A percentile compares a stretch with the other conserved stretches of the same genome.
Evolutionary conservation across 1,284 basidiomycete genomes (phyloP).

Genomic region (Cutaneotrichosporon sp.): DNA sequence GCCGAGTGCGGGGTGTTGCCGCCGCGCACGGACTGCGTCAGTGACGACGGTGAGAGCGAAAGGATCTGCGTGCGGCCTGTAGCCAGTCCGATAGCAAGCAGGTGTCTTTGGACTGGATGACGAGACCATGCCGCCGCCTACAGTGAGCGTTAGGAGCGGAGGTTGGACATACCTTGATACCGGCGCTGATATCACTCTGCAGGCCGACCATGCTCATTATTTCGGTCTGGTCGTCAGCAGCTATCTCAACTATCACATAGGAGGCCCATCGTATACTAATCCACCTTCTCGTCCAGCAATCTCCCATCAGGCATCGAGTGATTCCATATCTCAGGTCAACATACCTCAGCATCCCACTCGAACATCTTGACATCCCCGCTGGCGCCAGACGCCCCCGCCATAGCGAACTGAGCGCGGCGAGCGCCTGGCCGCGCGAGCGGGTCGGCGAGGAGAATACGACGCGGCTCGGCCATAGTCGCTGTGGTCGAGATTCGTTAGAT

Average conservation of each 20-base stretch:
- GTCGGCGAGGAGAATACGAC: conserved; percentile 38
- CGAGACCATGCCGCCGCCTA: conserved; percentile 44
- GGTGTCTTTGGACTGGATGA: conserved; percentile 29
- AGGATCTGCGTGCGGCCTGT: conserved; percentile 37
- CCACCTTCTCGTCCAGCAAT: too few relatives aligned
- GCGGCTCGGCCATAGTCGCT: conserved; percentile 20
- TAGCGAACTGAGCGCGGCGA: conserved; percentile 31
- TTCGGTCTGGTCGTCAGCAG: conserved; percentile 22
- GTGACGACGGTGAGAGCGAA: conserved; percentile 33
- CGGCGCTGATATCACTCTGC: conserved; percentile 41
- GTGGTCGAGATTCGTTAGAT: not conserved
- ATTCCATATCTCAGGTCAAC: conserved; percentile 3
- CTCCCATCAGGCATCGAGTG: too few relatives aligned
- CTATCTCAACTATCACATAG: too few relatives aligned
- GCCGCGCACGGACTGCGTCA: conserved; percentile 22
- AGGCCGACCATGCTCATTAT: conserved; percentile 40
- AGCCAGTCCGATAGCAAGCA: conserved; percentile 35
- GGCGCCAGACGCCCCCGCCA: conserved; percentile 34
- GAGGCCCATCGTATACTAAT: too few relatives aligned
- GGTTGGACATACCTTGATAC: conserved; percentile 8
- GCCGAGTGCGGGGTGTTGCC: conserved; percentile 19
- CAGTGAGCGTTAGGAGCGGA: not conserved
- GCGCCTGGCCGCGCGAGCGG: conserved; percentile 18
- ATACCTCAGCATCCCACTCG: conserved; percentile 37
- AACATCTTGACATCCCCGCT: conserved; percentile 44